Evolutionary conservation across 2,329 filamentous ascomycete species (phyloP), one percentile per base, ranked within the genome.

Genomic region (Nannizzia gypsea): DNA sequence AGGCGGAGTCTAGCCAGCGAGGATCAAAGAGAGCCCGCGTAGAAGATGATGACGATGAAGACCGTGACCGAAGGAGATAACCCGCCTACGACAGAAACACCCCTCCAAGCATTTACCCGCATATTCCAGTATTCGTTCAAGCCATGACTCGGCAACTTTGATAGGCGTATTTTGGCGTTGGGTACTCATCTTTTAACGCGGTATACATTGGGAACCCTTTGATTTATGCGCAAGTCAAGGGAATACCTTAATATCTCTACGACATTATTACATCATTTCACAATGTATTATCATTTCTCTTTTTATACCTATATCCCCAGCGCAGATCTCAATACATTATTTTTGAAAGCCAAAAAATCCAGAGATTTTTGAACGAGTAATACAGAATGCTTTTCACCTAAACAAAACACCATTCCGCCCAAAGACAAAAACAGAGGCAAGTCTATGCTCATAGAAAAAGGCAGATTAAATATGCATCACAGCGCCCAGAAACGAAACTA

Each of bases 21-120:
- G 71, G 71, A 38, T 72, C 71, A 17, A 96, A 96, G 78, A 83
- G 88, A 67, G 87, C 87, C 22, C 83, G 87, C 66, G 83, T 92
- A 24, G 88, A 92, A 26, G 87, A 89, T 61, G 73, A 72, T 28
- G 63, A 61, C 44, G 56, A 63, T 22, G 63, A 62, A 13, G 58
- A 61, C 28, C 57, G 55, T 24, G 55, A 58, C 54, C 57, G 57
- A 44, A 63, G 57, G 40, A 62, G 58, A 57, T 64, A 61, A 54
- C 3, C 9, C 28, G 3, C n/a, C 22, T 22, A 28, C 15, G 17
- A 11, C 6, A 31, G n/a, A 17, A 13, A 3, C 22, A 54, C 6
- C 4, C 9, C 11, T 8, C n/a, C 31, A 26, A 31, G n/a, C 15
- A 54, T 54, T 36, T 17, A 17, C 8, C 31, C 6, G 26, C 26